phyloP scores from a whole-genome alignment of 257 asterid genomes.

The Scutellaria galericulata region DNA sequence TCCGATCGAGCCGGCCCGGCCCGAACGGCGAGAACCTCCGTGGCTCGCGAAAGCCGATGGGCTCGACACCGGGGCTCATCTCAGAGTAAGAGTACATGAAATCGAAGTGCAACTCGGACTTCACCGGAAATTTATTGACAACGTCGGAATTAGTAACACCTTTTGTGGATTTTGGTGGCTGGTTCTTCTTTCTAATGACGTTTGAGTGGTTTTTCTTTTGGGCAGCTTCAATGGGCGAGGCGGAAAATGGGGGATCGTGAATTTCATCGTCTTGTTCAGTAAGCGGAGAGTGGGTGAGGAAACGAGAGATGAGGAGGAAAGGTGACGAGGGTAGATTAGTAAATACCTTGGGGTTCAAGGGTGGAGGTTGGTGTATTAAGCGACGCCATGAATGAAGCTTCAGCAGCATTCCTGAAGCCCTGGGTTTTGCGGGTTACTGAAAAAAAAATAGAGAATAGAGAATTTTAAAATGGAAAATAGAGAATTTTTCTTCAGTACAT shows the following conservation, averaged over 20 bases:
- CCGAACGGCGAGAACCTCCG: constrained; percentile 83
- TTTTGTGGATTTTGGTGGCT: constrained; percentile 15
- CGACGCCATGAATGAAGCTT: constrained; percentile 56
- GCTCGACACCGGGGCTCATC: constrained; percentile 59
- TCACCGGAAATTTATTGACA: constrained; percentile 34
- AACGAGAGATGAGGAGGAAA: constrained; percentile 33
- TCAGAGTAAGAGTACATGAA: constrained; percentile 87
- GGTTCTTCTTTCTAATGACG: constrained; percentile 20
- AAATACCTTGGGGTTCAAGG: constrained; percentile 11
- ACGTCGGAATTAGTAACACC: neutral
- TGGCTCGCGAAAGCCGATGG: constrained; percentile 82
- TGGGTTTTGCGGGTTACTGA: constrained; percentile 21
- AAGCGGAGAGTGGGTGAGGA: constrained; percentile 36
- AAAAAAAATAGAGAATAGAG: neutral
- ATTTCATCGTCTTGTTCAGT: constrained; percentile 30
- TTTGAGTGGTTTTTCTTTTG: constrained; percentile 28
- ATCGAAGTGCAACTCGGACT: constrained; percentile 74
- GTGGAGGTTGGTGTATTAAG: constrained; percentile 29
- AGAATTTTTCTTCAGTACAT: too few relatives aligned
- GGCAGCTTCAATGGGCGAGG: constrained; percentile 33
- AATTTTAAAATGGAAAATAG: too few relatives aligned
- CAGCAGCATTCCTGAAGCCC: constrained; percentile 41
- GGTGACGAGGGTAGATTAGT: constrained; percentile 10
- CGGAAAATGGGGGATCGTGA: constrained; percentile 76
- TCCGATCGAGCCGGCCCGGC: constrained; percentile 78